Percentiles rank a stretch among this genome's conserved stretches.
Conservation (phyloP, 140 eudicot genomes). For the Flaveria floridana region DNA sequence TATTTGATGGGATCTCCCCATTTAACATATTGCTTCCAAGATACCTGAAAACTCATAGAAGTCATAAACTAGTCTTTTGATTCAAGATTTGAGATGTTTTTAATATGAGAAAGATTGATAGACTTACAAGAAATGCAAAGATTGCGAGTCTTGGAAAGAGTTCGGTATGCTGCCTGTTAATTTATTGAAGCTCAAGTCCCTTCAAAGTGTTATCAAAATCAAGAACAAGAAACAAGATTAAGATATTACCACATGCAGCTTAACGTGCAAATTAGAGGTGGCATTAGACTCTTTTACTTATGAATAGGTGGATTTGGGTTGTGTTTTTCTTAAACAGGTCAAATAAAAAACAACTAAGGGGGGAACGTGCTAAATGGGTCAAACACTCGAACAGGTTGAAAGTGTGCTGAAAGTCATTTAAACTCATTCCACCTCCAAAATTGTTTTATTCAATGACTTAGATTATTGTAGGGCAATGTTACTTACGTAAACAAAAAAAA, state of each 20-base stretch:
- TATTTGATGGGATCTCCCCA: constrained; percentile 55
- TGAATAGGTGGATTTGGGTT: background rate
- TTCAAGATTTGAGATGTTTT: background rate
- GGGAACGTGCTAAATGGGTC: background rate
- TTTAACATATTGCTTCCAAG: constrained; percentile 65
- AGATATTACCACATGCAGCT: constrained; percentile 1
- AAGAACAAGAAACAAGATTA: constrained; percentile 12
- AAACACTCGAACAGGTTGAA: background rate
- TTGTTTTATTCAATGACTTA: background rate
- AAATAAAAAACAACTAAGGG: background rate
- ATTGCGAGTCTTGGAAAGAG: constrained; percentile 50
- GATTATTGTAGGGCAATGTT: background rate
- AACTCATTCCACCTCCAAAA: background rate
- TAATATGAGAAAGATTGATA: constrained; percentile 6
- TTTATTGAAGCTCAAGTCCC: constrained; percentile 85
- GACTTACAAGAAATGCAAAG: constrained; percentile 64
- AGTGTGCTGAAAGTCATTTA: background rate
- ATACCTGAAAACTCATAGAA: constrained; percentile 46
- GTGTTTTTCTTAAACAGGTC: background rate
- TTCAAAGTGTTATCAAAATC: constrained; percentile 27
- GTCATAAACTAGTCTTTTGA: constrained; percentile 7
- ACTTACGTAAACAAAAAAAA: background rate
- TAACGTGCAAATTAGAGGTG: background rate
- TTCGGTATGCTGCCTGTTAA: constrained; percentile 57
- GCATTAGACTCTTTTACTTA: background rate